Base-by-base conservation (phyloP, 2,329 filamentous ascomycete species). In the Aspergillus cejpii region DNA sequence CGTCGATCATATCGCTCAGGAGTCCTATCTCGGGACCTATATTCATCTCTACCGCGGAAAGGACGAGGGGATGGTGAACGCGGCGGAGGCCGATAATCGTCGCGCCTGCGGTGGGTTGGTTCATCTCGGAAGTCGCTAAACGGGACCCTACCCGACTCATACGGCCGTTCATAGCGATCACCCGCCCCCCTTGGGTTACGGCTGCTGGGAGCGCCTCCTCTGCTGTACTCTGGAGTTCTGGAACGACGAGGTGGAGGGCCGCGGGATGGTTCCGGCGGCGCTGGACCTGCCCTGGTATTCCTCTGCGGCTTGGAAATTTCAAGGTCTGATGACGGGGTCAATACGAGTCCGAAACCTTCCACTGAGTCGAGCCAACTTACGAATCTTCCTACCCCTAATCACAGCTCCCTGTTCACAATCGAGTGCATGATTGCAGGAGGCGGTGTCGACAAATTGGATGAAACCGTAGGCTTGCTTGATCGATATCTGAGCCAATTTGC, bases 401-500 rank as follows among this genome's bases (percentile, higher is more conserved):
- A 88, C 79, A 31, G 81, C 78, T 7, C 87, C 88, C 66, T 97
- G 87, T 49, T 96, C 81, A 27, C 77, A 76, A 27, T 85, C 75
- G 56, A 97, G 77, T 3, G 91, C 91, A 37, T 76, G 74, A 45
- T 78, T 74, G 52, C 89, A 94, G 59, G 91, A 84, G 2, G 78
- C 74, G 3, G 82, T 72, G 23, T 87, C 83, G 53, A 95, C 77
- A 54, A 94, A 98, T 63, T 97, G 92, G 27, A 97, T 89, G 62
- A 97, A 98, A 1, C 92, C 92, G 67, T 95, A 97, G 1, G 90
- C 90, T 54, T 92, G 89, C 67, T 97, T 97, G 57, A 97, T 87
- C 1, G 89, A 94, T 48, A 97, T 92, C 64, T 98, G 92, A 1
- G 90, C 91, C 37, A 98, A 74, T 49, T 83, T 84, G 43, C 92